Evolutionary conservation across 2,329 filamentous ascomycete species (phyloP), one percentile per base, ranked within the genome.

Genomic region (Beauveria rudraprayagi): DNA sequence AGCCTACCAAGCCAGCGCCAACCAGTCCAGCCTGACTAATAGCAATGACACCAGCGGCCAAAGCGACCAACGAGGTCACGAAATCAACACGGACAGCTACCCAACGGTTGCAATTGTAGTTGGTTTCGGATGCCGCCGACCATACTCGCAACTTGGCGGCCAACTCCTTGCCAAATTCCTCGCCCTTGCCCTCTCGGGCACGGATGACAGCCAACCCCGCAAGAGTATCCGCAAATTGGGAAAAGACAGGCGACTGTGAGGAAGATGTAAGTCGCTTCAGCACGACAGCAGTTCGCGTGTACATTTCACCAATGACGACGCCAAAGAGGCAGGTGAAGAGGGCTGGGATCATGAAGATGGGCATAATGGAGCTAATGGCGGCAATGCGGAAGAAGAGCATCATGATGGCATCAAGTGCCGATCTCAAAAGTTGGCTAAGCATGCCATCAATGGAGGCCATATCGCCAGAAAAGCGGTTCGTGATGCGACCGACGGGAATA

Each of bases 71-170:
- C 0, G 81, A 80, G 1, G 81, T 82, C 57, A 81, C 77, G 65
- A 83, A 75, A 63, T 84, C 82, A 5, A 82, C 74, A 5, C 82
- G 78, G 44, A 84, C 75, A 1, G 77, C 75, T 3, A 85, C 78
- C 82, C 82, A 85, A 8, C 82, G 78, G 66, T 85, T 85, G 63
- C 78, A 78, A 68, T 83, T 83, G 63, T 76, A 83, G 52, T 77
- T 78, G 1, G 81, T 72, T 66, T 83, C 80, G 0, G 75, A 71
- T 0, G 80, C 73, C 6, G 76, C 75, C 11, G 78, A 75, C 69
- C 77, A 80, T 0, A 76, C 68, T 1, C 78, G 74, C 37, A 84
- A 63, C 65, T 79, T 80, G 30, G 78, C 72, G 1, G 81, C 81
- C n/a, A 84, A 69, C 40, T 80, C 74, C 28, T 76, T 69, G 11